Percentiles rank a stretch among this genome's conserved stretches.
phyloP scores from a whole-genome alignment of 148 eudicot genomes.

The Dianthus caryophyllus region DNA sequence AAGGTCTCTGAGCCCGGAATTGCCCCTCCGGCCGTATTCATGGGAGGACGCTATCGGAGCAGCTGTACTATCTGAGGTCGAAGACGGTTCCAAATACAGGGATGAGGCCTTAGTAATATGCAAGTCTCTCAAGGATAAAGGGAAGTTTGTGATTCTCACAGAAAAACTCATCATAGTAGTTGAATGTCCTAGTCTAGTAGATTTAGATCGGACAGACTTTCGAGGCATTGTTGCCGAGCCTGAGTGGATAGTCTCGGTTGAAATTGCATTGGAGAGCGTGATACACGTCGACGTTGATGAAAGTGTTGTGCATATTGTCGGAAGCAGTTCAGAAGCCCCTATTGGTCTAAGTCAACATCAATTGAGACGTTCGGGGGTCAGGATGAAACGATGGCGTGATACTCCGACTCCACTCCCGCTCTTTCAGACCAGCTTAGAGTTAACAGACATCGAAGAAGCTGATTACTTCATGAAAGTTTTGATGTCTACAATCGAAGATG shows the following conservation, averaged over 20 bases:
- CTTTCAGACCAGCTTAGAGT: conserved; percentile 68
- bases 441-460: conserved; percentile 54
- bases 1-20: conserved; percentile 62
- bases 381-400: conserved; percentile 42
- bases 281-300: conserved; percentile 62
- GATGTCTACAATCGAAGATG: conserved; percentile 53
- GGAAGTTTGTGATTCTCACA: conserved; percentile 57
- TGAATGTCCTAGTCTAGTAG: conserved; percentile 53
- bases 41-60: conserved; percentile 95
- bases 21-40: conserved; percentile 69
- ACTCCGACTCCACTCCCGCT: conserved; percentile 57
- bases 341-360: conserved; percentile 47
- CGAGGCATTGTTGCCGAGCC: conserved; percentile 75
- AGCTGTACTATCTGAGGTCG: conserved; percentile 54
- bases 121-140: conserved; percentile 60
- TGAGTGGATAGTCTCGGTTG: conserved; percentile 59
- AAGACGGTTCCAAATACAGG: conserved; percentile 45
- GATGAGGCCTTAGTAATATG: conserved; percentile 61
- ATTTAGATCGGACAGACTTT: conserved; percentile 56
- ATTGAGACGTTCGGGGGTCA: conserved; percentile 31
- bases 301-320: conserved; percentile 70
- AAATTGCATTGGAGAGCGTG: conserved; percentile 66
- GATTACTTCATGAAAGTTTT: conserved; percentile 52
- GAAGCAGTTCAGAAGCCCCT: conserved; percentile 58
- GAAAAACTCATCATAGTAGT: conserved; percentile 56